A percentile compares a stretch with the other conserved stretches of the same genome.
Conservation (phyloP, 495 filamentous ascomycete species). For the Apiosordaria backusii region DNA sequence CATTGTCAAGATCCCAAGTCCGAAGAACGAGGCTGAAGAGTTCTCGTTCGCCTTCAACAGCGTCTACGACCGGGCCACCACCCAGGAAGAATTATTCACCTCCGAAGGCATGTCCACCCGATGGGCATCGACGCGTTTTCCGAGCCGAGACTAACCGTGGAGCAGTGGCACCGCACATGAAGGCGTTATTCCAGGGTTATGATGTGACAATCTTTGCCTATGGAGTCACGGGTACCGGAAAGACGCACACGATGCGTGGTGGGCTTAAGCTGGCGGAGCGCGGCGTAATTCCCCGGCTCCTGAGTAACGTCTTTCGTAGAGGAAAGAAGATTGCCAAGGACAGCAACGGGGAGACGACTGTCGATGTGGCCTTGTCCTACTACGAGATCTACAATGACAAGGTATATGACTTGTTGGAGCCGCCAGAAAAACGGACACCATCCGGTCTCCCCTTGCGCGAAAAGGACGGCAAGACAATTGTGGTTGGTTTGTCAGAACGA, state of each 20-base stretch:
- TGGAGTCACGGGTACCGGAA: slow-evolving; percentile 91
- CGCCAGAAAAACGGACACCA: slow-evolving; percentile 82
- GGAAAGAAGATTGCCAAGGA: slow-evolving; percentile 88
- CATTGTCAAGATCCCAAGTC: slow-evolving; percentile 86
- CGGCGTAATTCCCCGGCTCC: slow-evolving; percentile 83
- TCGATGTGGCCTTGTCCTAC: slow-evolving; percentile 81
- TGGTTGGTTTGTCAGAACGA: slow-evolving; percentile 85
- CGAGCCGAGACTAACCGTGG: slow-evolving; percentile 11
- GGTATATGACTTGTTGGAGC: slow-evolving; percentile 88
- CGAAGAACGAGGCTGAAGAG: slow-evolving; percentile 84
- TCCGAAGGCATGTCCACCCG: slow-evolving; percentile 63
- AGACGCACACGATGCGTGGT: slow-evolving; percentile 97
- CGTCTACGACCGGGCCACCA: slow-evolving; percentile 74
- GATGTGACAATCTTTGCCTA: slow-evolving; percentile 96
- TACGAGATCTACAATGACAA: slow-evolving; percentile 99
- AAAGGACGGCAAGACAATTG: slow-evolving; percentile 84
- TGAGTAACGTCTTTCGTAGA: slow-evolving; percentile 81
- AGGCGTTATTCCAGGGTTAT: slow-evolving; percentile 88
- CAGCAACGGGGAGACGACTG: slow-evolving; percentile 65
- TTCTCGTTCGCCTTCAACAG: slow-evolving; percentile 95
- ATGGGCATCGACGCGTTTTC: neutral
- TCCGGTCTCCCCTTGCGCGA: slow-evolving; percentile 84
- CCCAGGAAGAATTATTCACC: slow-evolving; percentile 84
- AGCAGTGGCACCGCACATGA: slow-evolving; percentile 60
- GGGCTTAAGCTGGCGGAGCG: slow-evolving; percentile 84